Percentiles rank a stretch among this genome's conserved stretches.
These are phyloP conservation scores for Peterozyma xylosa DNA, from an alignment of 805 yeast species.

Conservation along the genomic window DNA sequence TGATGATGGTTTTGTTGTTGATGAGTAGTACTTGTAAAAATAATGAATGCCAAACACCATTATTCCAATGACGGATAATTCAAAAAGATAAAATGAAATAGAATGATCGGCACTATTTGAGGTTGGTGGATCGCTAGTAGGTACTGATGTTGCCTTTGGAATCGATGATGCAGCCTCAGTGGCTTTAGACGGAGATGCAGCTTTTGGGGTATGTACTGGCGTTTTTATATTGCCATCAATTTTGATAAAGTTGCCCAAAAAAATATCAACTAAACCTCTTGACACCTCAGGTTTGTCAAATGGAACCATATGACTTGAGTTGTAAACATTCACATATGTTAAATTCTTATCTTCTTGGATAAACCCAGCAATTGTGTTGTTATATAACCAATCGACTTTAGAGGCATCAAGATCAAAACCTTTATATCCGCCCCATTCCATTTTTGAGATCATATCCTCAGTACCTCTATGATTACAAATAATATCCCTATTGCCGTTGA, in stretches of 20 bases:
- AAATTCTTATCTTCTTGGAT: conserved; percentile 54
- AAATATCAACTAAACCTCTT: conserved; percentile 59
- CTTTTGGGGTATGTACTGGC: conserved; percentile 16
- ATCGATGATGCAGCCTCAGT: too few species aligned
- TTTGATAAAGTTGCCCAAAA: conserved; percentile 24
- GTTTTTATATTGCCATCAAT: conserved; percentile 14
- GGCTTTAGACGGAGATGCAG: not conserved
- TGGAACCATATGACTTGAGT: conserved; percentile 94
- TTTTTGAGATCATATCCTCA: conserved; percentile 49
- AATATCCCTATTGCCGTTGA: conserved; percentile 83
- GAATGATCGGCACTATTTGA: conserved; percentile 3
- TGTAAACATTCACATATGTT: conserved; percentile 64
- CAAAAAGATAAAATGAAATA: conserved; percentile 15
- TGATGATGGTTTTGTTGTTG: conserved; percentile 11
- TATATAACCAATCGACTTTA: conserved; percentile 34
- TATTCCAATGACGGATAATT: conserved; percentile 14
- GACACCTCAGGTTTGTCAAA: conserved; percentile 66
- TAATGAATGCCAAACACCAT: conserved; percentile 16
- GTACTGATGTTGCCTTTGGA: not conserved
- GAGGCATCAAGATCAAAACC: conserved; percentile 38
- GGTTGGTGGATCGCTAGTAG: not conserved
- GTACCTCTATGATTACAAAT: conserved; percentile 83
- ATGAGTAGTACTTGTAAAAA: conserved; percentile 15
- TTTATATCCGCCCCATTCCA: conserved; percentile 56
- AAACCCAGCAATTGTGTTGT: conserved; percentile 28